A percentile compares a stretch with the other conserved stretches of the same genome.
Evolutionary conservation across 305 asterid genomes (phyloP).

Genomic region (Andrographis paniculata): DNA sequence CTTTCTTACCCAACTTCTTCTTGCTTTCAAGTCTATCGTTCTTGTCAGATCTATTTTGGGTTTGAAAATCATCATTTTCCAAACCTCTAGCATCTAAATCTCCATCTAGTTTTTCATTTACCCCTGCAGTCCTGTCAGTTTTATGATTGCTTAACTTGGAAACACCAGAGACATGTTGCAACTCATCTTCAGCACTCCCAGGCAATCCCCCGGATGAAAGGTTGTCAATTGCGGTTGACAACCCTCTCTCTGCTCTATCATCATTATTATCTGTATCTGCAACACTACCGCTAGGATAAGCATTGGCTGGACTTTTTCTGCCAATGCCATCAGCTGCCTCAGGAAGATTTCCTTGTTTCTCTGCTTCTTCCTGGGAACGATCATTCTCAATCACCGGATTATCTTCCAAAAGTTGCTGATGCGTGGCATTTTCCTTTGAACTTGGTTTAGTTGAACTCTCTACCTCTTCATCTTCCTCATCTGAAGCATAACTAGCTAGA

Average conservation of each 20-base stretch:
- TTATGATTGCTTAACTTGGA: conserved; percentile 22
- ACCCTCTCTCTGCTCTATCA: conserved; percentile 23
- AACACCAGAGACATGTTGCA: conserved; percentile 22
- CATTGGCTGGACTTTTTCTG: conserved; percentile 21
- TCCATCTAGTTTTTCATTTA: conserved; percentile 37
- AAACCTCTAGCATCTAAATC: conserved; percentile 29
- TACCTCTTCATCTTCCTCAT: conserved; percentile 63
- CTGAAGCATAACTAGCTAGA: conserved; percentile 85
- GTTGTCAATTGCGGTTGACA: conserved; percentile 21
- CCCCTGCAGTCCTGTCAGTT: conserved; percentile 26
- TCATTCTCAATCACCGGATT: conserved; percentile 33
- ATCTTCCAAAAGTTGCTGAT: conserved; percentile 29
- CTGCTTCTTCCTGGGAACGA: conserved; percentile 31
- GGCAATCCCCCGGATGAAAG: conserved; percentile 29
- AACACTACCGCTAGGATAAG: conserved; percentile 16
- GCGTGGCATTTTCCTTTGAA: conserved; percentile 26
- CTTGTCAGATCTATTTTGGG: conserved; percentile 39
- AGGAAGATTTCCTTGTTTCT: conserved; percentile 20
- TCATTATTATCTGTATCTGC: conserved; percentile 23
- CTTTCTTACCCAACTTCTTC: conserved; percentile 33
- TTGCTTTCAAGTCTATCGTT: conserved; percentile 37
- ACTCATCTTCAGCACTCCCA: conserved; percentile 26
- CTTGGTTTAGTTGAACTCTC: conserved; percentile 41
- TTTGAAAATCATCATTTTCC: conserved; percentile 25
- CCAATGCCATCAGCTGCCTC: conserved; percentile 25